Percentiles rank a stretch among this genome's conserved stretches.
Conservation (phyloP, 805 yeast species). For the Myxozyma neotropica region DNA sequence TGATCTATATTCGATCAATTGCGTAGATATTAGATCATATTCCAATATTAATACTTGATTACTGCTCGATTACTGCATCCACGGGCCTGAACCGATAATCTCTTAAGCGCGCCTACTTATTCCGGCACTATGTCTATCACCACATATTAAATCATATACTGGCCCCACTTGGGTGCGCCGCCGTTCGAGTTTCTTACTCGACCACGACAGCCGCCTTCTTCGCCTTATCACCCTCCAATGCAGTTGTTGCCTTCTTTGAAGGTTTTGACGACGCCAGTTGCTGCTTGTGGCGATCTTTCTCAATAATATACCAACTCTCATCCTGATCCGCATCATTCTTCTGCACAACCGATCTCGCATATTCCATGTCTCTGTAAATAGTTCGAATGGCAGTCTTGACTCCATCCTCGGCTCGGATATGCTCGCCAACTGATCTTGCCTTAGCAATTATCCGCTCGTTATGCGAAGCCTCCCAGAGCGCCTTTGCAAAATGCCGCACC, state of each 20-base stretch:
- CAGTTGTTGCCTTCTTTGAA: background rate
- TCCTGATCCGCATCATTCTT: conserved; percentile 7
- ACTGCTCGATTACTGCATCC: no score
- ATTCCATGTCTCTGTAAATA: conserved; percentile 53
- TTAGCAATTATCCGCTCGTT: conserved; percentile 67
- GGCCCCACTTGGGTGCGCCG: no score
- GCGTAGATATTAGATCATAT: no score
- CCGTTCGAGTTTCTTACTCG: no score
- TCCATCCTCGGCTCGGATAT: conserved; percentile 75
- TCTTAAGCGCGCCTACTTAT: no score
- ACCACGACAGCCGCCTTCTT: no score
- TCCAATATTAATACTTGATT: no score
- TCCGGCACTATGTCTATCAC: no score
- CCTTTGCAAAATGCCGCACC: conserved; percentile 61
- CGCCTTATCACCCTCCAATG: background rate
- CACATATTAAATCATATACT: no score
- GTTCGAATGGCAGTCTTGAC: conserved; percentile 72
- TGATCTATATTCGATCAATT: background rate
- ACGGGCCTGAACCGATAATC: no score
- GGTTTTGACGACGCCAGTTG: background rate
- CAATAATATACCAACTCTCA: conserved; percentile 31
- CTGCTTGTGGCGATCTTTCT: conserved; percentile 3
- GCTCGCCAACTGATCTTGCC: conserved; percentile 64
- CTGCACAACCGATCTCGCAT: conserved; percentile 21
- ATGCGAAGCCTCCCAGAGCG: conserved; percentile 67